phyloP scores from a whole-genome alignment of 73 alveolate genomes.

The Paramecium primaurelia region DNA sequence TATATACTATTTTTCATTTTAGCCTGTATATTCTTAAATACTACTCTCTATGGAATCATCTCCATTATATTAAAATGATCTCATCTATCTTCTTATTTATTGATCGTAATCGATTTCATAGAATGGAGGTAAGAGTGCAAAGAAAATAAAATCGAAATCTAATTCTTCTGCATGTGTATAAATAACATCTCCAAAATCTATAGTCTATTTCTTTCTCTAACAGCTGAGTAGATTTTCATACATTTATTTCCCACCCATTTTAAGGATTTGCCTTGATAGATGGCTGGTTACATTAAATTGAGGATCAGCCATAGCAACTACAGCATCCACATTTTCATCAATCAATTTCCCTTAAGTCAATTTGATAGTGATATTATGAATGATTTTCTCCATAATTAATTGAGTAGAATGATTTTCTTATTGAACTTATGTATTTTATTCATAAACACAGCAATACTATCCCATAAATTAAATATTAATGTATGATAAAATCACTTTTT shows the following conservation, averaged over 20 bases:
- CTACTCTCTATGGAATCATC: not conserved
- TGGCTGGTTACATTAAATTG: not conserved
- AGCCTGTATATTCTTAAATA: not conserved
- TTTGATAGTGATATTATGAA: not conserved
- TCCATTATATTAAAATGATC: not conserved
- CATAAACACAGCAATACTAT: not conserved
- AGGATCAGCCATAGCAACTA: not conserved
- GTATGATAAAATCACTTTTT: not conserved
- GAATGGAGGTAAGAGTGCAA: not conserved
- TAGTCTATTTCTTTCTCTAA: not conserved
- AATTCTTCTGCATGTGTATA: conserved; percentile 31
- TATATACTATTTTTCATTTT: not conserved
- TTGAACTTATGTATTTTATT: not conserved
- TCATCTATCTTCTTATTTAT: not conserved
- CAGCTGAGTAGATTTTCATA: not conserved
- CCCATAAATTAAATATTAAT: conserved; percentile 6
- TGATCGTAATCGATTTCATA: not conserved
- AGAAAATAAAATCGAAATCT: conserved; percentile 24
- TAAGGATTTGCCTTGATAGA: not conserved
- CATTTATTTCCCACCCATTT: conserved; percentile 18
- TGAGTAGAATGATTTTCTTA: not conserved
- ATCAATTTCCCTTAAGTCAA: conserved; percentile 1
- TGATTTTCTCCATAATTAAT: not conserved
- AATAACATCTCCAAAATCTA: conserved; percentile 24
- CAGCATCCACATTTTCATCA: conserved; percentile 42